phyloP scores from a whole-genome alignment of 148 eudicot species.

The Polygonum aviculare region DNA sequence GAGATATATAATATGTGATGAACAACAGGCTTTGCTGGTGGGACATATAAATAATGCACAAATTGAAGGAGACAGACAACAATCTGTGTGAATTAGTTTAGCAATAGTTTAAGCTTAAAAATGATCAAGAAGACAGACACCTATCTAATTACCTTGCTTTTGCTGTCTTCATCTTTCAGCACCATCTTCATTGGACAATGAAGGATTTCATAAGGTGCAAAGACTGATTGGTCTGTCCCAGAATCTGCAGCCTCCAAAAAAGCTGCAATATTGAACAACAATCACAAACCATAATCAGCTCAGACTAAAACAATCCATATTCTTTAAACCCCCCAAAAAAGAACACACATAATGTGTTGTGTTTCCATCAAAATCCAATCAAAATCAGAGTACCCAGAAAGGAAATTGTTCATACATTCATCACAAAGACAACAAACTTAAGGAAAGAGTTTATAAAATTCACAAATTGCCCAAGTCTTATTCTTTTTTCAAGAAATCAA shows the following conservation, averaged over 20 bases:
- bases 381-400: background rate
- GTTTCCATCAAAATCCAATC: background rate
- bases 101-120: background rate
- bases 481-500: background rate
- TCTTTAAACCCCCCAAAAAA: background rate
- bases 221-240: background rate
- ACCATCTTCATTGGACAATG: constrained; percentile 3
- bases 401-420: background rate
- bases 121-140: background rate
- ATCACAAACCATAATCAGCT: background rate
- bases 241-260: constrained; percentile 3
- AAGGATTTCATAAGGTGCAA: constrained; percentile 8
- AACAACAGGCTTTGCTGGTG: constrained; percentile 1
- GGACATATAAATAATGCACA: constrained; percentile 6
- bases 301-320: background rate
- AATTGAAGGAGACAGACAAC: background rate
- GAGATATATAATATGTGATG: constrained; percentile 7
- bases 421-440: background rate
- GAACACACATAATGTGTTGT: background rate
- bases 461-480: background rate
- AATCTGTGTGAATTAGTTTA: background rate
- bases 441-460: background rate
- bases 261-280: background rate
- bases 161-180: constrained; percentile 4
- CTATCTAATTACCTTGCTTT: constrained; percentile 3